Conservation (phyloP, 2,329 filamentous ascomycete genomes). For the Periconia sp. region DNA sequence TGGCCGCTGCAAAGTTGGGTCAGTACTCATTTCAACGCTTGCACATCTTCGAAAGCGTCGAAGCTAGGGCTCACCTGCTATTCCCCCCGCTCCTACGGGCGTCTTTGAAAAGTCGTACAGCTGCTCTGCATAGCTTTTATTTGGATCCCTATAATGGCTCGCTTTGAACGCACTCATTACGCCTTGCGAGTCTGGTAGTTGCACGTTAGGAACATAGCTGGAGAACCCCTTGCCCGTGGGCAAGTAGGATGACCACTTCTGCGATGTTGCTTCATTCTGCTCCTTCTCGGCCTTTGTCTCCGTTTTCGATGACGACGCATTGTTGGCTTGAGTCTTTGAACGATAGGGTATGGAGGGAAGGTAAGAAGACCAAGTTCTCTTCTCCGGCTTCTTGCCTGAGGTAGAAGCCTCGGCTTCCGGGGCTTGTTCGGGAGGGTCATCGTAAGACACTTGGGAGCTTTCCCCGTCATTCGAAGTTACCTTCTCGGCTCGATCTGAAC, state of each 20-base stretch:
- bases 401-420: slow-evolving; percentile 29
- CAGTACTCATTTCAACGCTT: background rate
- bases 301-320: slow-evolving; percentile 24
- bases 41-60: no score
- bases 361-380: slow-evolving; percentile 48
- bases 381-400: slow-evolving; percentile 23
- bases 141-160: slow-evolving; percentile 53
- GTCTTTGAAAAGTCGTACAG: slow-evolving; percentile 58
- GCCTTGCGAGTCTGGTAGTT: slow-evolving; percentile 44
- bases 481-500: slow-evolving; percentile 9
- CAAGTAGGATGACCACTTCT: slow-evolving; percentile 56
- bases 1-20: slow-evolving; percentile 41
- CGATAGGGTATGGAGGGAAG: slow-evolving; percentile 47
- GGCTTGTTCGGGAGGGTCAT: slow-evolving; percentile 39
- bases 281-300: slow-evolving; percentile 36
- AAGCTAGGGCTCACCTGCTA: slow-evolving; percentile 43
- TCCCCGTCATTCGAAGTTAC: slow-evolving; percentile 7
- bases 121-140: slow-evolving; percentile 57
- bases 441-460: slow-evolving; percentile 13
- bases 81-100: slow-evolving; percentile 55
- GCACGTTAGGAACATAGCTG: slow-evolving; percentile 52
- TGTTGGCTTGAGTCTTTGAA: slow-evolving; percentile 27
- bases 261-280: slow-evolving; percentile 42
- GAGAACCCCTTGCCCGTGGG: slow-evolving; percentile 56
- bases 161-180: slow-evolving; percentile 54